Base-by-base conservation (phyloP, 2,329 filamentous ascomycete species). In the Zymoseptoria crescenta region DNA sequence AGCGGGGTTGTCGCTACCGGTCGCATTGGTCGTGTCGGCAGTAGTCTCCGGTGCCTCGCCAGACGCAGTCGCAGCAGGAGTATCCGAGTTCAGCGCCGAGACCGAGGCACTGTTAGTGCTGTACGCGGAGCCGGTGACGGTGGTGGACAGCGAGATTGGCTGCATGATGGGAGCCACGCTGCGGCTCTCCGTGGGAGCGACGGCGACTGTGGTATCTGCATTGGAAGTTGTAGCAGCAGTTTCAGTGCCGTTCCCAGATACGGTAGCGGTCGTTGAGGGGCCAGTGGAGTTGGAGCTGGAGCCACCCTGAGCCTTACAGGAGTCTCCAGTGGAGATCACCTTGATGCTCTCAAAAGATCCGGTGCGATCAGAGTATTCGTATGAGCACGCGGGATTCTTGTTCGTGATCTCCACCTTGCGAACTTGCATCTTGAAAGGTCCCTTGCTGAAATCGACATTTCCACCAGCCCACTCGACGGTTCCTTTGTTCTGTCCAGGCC, bases 391-490 rank as follows among this genome's bases (percentile, higher is more conserved):
- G 7, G 80, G 80, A 62, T 78, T 77, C 74, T 79, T 78, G 73
- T 83, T 82, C 61, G 73, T 75, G 65, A 83, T 76, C 59, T 74
- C 77, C 62, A 83, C 75, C 55, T 67, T 74, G 68, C 79, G 74
- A 58, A 83, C 78, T 52, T 74, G 76, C 79, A 82, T 82, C 61
- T 71, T 76, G 74, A 77, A 82, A 4, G 80, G 79, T 10, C 67
- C 79, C 59, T 77, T 64, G 60, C 65, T 68, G 65, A 77, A 79
- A 67, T 80, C 76, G 13, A 76, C 77, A 35, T 73, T 67, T 56
- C 87, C 87, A 53, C 86, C 86, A 52, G 86, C 86, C 87, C 87
- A 89, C 57, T 82, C 70, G 59, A 87, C 79, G 24, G 84, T 87
- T 53, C 86, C 85, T 61, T 75, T 61, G n/a, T 79, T 72, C 45